Conservation (phyloP, 495 filamentous ascomycete genomes). For the Xylaria scruposa region DNA sequence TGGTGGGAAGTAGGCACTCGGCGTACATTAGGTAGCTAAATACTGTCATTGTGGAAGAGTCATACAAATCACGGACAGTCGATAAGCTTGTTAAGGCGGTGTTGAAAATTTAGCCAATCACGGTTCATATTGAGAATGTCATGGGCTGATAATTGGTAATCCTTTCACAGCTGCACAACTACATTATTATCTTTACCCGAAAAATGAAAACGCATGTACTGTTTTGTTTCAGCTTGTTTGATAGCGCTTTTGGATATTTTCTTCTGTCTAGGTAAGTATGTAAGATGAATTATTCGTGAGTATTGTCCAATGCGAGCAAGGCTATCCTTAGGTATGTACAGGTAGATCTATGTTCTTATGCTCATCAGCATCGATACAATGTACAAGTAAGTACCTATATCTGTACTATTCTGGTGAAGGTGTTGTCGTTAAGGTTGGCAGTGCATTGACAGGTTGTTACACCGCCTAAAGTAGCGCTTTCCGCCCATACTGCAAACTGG, state of each 20-base stretch:
- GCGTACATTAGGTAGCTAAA: background rate
- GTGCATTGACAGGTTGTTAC: background rate
- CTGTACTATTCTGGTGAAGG: background rate
- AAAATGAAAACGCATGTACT: background rate
- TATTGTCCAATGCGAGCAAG: background rate
- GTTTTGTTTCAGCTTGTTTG: background rate
- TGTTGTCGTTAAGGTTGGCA: background rate
- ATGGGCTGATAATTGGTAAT: conserved; percentile 6
- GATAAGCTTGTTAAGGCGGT: conserved; percentile 2
- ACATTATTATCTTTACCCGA: background rate
- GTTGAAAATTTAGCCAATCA: conserved; percentile 9
- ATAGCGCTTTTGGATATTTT: background rate
- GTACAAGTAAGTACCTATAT: background rate
- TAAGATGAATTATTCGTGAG: background rate
- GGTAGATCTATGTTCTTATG: background rate
- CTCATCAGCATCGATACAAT: background rate
- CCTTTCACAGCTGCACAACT: background rate
- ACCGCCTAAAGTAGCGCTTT: background rate
- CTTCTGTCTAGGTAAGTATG: background rate
- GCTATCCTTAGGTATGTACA: background rate
- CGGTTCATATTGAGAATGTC: background rate
- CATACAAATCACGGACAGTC: background rate
- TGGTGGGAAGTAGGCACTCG: background rate
- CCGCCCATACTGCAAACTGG: background rate
- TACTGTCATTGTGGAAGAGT: conserved; percentile 22